Evolutionary conservation across 2,329 filamentous ascomycete species (phyloP).

Genomic region (Clonostachys solani): DNA sequence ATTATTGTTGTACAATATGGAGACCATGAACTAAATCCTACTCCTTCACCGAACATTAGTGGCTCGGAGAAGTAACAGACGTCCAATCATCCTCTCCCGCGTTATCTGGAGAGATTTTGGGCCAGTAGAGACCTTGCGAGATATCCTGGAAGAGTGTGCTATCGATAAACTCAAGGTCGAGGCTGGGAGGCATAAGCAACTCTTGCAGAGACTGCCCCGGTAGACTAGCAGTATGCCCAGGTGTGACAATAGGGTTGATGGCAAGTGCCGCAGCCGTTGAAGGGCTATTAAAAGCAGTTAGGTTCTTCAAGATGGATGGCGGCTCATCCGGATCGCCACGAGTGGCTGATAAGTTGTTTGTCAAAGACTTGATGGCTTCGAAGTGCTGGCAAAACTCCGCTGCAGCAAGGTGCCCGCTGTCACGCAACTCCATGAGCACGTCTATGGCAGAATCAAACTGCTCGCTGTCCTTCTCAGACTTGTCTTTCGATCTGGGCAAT

Average conservation of each 20-base stretch:
- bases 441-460: neutral
- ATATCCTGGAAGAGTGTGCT: neutral
- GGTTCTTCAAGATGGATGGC: neutral
- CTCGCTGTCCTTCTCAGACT: neutral
- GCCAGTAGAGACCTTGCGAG: neutral
- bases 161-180: neutral
- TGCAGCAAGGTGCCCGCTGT: neutral
- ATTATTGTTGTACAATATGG: too few species aligned
- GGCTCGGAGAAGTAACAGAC: too few species aligned
- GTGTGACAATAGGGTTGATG: neutral
- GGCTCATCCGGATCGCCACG: neutral
- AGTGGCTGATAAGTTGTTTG: too few species aligned
- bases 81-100: too few species aligned
- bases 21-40: too few species aligned
- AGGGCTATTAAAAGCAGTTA: neutral
- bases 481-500: neutral
- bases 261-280: neutral
- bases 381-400: neutral
- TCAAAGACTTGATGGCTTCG: neutral
- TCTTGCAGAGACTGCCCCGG: too few species aligned
- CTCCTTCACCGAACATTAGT: too few species aligned
- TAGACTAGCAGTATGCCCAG: neutral
- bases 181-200: neutral
- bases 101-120: neutral
- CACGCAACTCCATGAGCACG: neutral